phyloP scores from a whole-genome alignment of 2,329 filamentous ascomycete genomes.

The Xylariales sp. region DNA sequence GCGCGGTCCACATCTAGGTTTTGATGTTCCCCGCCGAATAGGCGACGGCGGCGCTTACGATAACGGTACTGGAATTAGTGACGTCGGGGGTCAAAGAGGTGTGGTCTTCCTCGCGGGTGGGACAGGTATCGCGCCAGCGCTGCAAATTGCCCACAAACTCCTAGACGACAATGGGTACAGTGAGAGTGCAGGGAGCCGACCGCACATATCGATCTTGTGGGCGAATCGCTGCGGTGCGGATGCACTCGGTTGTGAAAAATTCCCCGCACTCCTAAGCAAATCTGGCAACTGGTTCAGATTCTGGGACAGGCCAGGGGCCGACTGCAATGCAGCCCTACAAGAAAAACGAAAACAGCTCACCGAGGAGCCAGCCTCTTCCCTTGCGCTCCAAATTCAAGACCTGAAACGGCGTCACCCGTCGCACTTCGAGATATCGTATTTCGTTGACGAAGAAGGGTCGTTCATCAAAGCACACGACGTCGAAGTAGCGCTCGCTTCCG shows the following conservation, averaged over 20 bases:
- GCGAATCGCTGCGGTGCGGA: conserved; percentile 77
- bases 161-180: conserved; percentile 57
- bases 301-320: conserved; percentile 38
- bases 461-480: conserved; percentile 70
- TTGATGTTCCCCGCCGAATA: conserved; percentile 57
- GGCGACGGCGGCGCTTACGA: conserved; percentile 38
- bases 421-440: conserved; percentile 75
- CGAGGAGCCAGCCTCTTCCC: conserved; percentile 34
- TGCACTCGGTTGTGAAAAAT: conserved; percentile 64
- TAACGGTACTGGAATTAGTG: conserved; percentile 37
- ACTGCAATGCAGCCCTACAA: conserved; percentile 39
- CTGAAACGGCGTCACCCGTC: conserved; percentile 69
- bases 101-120: conserved; percentile 91
- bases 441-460: conserved; percentile 82
- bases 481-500: conserved; percentile 46
- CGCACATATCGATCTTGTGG: conserved; percentile 81
- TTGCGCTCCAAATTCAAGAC: conserved; percentile 65
- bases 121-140: conserved; percentile 89
- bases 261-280: not conserved
- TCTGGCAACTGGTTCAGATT: conserved; percentile 31
- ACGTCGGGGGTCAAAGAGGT: conserved; percentile 57
- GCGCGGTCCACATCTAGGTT: conserved; percentile 81
- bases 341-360: not conserved
- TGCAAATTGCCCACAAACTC: conserved; percentile 80
- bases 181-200: not conserved